phyloP scores from a whole-genome alignment of 208 protist species.

The Acanthamoeba sp. region DNA sequence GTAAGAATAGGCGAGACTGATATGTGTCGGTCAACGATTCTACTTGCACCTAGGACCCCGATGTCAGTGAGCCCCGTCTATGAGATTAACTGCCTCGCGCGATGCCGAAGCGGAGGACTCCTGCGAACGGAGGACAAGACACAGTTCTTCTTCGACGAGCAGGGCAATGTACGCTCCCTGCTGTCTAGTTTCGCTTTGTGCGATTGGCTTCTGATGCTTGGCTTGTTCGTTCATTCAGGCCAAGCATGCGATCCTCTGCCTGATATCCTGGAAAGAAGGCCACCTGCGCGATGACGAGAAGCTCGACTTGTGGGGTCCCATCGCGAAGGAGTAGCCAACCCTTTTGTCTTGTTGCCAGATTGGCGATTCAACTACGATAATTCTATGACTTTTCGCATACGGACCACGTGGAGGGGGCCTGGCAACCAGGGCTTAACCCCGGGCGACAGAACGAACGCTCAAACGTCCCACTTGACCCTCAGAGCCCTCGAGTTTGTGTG shows the following conservation, averaged over 20 bases:
- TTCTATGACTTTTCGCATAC: too few species aligned
- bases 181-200: background rate
- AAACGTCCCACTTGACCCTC: too few species aligned
- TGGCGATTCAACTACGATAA: too few species aligned
- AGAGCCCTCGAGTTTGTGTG: too few species aligned
- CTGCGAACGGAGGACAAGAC: background rate
- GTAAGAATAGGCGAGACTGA: too few species aligned
- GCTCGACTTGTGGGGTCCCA: background rate
- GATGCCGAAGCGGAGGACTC: background rate
- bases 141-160: constrained; percentile 15
- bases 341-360: too few species aligned
- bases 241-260: background rate
- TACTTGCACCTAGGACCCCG: background rate
- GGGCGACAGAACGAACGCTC: too few species aligned
- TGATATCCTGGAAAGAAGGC: background rate
- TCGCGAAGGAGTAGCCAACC: too few species aligned
- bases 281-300: background rate
- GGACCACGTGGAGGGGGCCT: too few species aligned
- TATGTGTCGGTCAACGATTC: too few species aligned
- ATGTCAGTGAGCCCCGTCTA: background rate
- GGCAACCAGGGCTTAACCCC: too few species aligned
- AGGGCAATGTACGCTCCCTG: background rate
- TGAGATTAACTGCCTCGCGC: background rate
- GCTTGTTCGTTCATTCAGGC: background rate
- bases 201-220: background rate